Evolutionary conservation across 2,329 filamentous ascomycete genomes (phyloP).

Genomic region (Daldinia sp.): DNA sequence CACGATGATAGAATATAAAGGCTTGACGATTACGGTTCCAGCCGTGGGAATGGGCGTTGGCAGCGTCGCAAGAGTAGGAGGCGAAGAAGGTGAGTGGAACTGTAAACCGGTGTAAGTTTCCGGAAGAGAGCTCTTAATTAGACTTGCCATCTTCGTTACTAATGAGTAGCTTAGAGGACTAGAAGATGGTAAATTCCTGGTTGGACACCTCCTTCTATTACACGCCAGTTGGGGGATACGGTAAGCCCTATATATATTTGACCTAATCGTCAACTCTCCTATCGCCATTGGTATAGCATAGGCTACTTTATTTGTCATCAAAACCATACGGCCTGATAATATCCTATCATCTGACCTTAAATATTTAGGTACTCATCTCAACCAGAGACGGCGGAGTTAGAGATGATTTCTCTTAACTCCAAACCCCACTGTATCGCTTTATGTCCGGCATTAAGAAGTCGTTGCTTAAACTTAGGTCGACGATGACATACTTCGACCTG

Average conservation of each 20-base stretch:
- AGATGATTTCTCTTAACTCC: conserved; percentile 19
- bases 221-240: neutral
- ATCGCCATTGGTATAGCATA: neutral
- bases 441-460: conserved; percentile 14
- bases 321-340: neutral
- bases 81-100: conserved; percentile 26
- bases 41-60: conserved; percentile 24
- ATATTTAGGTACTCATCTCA: neutral
- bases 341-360: neutral
- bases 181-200: neutral
- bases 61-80: conserved; percentile 18
- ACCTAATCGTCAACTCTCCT: neutral
- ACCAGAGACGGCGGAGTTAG: neutral
- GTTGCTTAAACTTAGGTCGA: neutral
- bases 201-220: neutral
- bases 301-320: neutral
- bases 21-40: conserved; percentile 28
- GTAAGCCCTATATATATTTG: conserved; percentile 7
- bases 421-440: conserved; percentile 19
- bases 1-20: conserved; percentile 32
- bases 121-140: conserved; percentile 17
- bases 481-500: neutral
- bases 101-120: conserved; percentile 26
- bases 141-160: conserved; percentile 16
- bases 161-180: neutral